Base-by-base conservation (phyloP, 2,329 filamentous ascomycete species). In the Alternaria viburni region DNA sequence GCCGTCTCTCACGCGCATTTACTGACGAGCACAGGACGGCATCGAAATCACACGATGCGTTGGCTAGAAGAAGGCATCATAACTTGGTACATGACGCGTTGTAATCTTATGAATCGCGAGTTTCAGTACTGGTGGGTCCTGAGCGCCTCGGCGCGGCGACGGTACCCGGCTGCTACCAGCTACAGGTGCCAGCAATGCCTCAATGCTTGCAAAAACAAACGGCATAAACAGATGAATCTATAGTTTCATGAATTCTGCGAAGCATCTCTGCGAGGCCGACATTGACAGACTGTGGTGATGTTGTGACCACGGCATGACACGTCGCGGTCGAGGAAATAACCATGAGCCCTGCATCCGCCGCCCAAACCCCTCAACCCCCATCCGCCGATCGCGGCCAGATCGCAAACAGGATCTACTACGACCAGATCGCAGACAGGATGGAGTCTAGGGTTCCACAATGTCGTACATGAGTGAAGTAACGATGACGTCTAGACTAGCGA, bases 41-140 rank as follows among this genome's bases (percentile, higher is more conserved):
- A 80, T 91, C n/a, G 89, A 91, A 72, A 86, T 91, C 54, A 90
- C 89, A 3, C 82, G 81, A 68, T 91, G 89, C 72, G 71, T 74
- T 25, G 72, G 70, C 11, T 73, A 70, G 59, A 57, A 67, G 30
- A 62, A 59, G 28, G 67, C 55, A 21, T 28, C 12, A 21, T 5
- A 6, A 12, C 7, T 21, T n/a, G 8, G 15, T 25, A 17, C 45
- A 28, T 45, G 13, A 47, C 10, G 13, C 19, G 54, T 30, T 32
- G 32, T 7, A 52, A 43, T 51, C 21, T 46, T 36, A 41, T 43
- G 43, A 49, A 19, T 13, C 23, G 30, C 36, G 41, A 32, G 23
- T 56, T 58, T 52, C 26, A 46, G 49, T 19, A 23, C 23, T 58
- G 36, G 49, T 43, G 45, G 45, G 43, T 57, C 23, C 15, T 49